Conservation (phyloP, 2,329 filamentous ascomycete species). For the Exserohilum turcica region DNA sequence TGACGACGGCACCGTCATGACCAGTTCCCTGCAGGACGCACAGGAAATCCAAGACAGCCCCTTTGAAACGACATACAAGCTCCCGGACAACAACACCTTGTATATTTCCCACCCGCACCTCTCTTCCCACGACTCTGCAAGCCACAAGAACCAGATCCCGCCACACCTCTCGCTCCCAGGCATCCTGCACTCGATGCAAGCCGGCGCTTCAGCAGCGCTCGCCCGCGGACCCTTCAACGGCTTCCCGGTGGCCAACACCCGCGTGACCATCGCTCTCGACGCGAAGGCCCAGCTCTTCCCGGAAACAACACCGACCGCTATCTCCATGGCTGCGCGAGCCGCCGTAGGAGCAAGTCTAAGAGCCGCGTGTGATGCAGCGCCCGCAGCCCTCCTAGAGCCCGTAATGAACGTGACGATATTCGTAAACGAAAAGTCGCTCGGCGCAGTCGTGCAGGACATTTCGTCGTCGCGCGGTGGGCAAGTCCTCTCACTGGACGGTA, state of each 20-base stretch:
- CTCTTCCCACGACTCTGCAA: constrained; percentile 43
- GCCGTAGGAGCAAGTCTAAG: constrained; percentile 72
- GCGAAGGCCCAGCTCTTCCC: constrained; percentile 66
- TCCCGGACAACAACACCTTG: constrained; percentile 72
- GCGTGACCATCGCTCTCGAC: constrained; percentile 73
- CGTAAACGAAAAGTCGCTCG: constrained; percentile 80
- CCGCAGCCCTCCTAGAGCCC: constrained; percentile 80
- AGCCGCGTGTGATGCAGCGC: constrained; percentile 59
- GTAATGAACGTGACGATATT: constrained; percentile 90
- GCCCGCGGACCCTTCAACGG: constrained; percentile 81
- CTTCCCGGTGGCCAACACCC: constrained; percentile 78
- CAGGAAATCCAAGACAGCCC: constrained; percentile 33
- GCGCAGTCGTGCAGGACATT: constrained; percentile 81
- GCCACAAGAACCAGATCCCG: constrained; percentile 57
- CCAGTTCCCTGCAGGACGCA: constrained; percentile 25
- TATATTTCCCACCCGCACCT: constrained; percentile 61
- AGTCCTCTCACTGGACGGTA: constrained; percentile 68
- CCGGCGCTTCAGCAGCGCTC: constrained; percentile 81
- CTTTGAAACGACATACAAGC: constrained; percentile 36
- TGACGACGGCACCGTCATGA: constrained; percentile 31
- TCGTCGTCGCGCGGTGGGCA: constrained; percentile 74
- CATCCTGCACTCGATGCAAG: constrained; percentile 65
- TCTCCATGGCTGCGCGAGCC: constrained; percentile 67
- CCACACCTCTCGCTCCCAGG: constrained; percentile 57
- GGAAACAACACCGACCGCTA: constrained; percentile 69